These are phyloP conservation scores for Paramyrothecium sp. DNA, from an alignment of 2,329 filamentous ascomycete genomes.

Conservation along the genomic window DNA sequence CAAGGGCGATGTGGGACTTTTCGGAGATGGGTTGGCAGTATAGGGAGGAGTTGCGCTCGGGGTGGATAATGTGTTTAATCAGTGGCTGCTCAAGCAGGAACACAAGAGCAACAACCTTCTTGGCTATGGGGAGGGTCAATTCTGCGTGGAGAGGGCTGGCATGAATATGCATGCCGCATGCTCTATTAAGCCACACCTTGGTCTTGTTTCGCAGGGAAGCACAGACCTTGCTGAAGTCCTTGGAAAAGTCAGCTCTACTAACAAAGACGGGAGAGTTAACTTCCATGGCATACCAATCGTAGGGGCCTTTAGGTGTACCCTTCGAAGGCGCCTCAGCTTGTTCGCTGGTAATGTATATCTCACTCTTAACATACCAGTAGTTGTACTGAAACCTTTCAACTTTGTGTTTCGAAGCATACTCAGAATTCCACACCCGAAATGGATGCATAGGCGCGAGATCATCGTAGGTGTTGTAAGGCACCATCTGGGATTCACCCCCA, in stretches of 20 bases:
- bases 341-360: conserved; percentile 18
- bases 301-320: conserved; percentile 12
- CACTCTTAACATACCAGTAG: conserved; percentile 18
- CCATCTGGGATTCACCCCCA: too few species aligned
- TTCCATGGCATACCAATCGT: conserved; percentile 21
- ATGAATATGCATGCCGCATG: conserved; percentile 23
- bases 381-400: conserved; percentile 5
- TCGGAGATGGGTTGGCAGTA: conserved; percentile 14
- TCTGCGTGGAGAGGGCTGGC: conserved; percentile 14
- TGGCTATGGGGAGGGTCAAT: conserved; percentile 14
- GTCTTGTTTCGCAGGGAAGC: conserved; percentile 12
- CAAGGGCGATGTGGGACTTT: conserved; percentile 14
- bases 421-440: conserved; percentile 16
- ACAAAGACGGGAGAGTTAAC: conserved; percentile 22
- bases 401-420: not conserved
- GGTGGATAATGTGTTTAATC: conserved; percentile 19
- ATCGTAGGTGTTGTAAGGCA: not conserved
- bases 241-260: conserved; percentile 12
- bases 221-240: conserved; percentile 14
- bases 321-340: conserved; percentile 10
- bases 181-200: conserved; percentile 20
- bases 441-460: not conserved
- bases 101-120: conserved; percentile 15
- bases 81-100: conserved; percentile 18
- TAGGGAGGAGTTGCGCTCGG: conserved; percentile 14